Conservation (phyloP, 805 yeast genomes). For the Pichia manshurica region DNA sequence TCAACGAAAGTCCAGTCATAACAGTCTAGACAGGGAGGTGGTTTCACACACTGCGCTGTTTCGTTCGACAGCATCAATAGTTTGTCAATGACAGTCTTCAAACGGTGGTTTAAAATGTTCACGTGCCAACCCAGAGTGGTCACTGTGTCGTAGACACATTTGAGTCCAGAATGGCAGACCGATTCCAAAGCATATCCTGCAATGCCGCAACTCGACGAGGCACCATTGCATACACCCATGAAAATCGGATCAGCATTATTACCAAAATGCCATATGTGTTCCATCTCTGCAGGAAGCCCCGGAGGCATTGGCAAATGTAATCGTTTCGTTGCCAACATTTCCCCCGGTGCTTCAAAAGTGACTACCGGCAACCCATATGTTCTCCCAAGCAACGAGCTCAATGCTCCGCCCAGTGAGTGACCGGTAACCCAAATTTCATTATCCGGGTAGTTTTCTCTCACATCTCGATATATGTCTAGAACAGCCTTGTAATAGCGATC, state of each 20-base stretch:
- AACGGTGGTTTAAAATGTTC: conserved; percentile 79
- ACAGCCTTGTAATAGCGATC: conserved; percentile 82
- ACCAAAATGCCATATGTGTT: conserved; percentile 91
- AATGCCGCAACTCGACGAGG: conserved; percentile 77
- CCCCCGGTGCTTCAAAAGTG: conserved; percentile 92
- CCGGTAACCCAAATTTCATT: conserved; percentile 88
- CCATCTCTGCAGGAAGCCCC: conserved; percentile 69
- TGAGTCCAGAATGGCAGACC: conserved; percentile 84
- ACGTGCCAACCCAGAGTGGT: conserved; percentile 89
- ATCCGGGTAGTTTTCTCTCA: conserved; percentile 57
- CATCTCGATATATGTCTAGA: conserved; percentile 70
- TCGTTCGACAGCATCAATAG: conserved; percentile 65
- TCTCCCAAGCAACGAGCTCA: conserved; percentile 75
- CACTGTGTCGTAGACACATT: conserved; percentile 86
- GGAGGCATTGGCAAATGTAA: conserved; percentile 92
- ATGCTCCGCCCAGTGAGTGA: conserved; percentile 89
- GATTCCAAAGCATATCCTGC: conserved; percentile 98
- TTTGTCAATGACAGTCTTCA: conserved; percentile 84
- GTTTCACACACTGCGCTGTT: conserved; percentile 66
- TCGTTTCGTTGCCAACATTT: conserved; percentile 72
- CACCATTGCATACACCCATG: conserved; percentile 96
- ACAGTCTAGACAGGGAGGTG: conserved; percentile 87
- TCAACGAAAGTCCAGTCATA: conserved; percentile 77
- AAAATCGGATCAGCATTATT: conserved; percentile 96
- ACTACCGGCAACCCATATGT: conserved; percentile 89